Percentiles rank a stretch among this genome's conserved stretches.
Evolutionary conservation across 2,329 filamentous ascomycete species (phyloP).

Genomic region (Cercospora sp.): DNA sequence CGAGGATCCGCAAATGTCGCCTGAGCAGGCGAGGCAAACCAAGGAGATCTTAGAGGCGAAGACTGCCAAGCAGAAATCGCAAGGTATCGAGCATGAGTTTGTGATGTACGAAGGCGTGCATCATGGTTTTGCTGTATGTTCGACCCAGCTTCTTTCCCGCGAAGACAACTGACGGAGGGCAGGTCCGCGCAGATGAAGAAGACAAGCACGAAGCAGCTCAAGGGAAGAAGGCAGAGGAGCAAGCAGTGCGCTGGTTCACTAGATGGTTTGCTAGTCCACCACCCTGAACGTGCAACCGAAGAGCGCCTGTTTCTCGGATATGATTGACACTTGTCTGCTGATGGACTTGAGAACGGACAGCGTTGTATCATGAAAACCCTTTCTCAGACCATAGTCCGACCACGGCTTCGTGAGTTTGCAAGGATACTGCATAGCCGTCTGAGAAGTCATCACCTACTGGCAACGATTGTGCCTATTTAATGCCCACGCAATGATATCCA

Average conservation of each 20-base stretch:
- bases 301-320: background rate
- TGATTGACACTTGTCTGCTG: background rate
- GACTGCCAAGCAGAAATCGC: conserved; percentile 36
- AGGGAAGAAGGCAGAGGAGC: conserved; percentile 41
- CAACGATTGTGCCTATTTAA: background rate
- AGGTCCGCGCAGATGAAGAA: conserved; percentile 36
- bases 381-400: background rate
- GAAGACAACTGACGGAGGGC: background rate
- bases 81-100: conserved; percentile 41
- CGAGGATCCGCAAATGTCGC: conserved; percentile 35
- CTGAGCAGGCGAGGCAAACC: conserved; percentile 37
- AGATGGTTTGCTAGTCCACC: conserved; percentile 36
- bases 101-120: conserved; percentile 40
- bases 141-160: background rate
- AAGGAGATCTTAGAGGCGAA: conserved; percentile 38
- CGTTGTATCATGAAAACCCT: background rate
- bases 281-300: background rate
- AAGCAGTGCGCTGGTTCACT: conserved; percentile 42
- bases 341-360: background rate
- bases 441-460: background rate
- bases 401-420: background rate
- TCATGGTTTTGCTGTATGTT: conserved; percentile 41
- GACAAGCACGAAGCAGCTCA: conserved; percentile 36
- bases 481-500: background rate
- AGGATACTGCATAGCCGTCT: background rate